Base-by-base conservation (phyloP, 331 rosid species). In the Malus hybrid region DNA sequence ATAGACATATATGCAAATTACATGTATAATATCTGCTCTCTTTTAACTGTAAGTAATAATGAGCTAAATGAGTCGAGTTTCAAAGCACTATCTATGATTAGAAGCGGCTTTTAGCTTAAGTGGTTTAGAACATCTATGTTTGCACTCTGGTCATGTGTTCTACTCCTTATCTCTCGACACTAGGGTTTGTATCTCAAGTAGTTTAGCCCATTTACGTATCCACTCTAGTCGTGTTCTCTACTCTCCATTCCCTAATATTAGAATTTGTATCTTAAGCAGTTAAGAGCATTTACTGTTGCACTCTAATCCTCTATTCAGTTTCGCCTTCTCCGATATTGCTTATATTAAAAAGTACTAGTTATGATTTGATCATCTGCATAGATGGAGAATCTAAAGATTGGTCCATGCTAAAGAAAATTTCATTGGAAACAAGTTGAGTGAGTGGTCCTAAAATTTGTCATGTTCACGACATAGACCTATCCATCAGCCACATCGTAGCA, bases 1-100 rank as follows among this genome's bases (percentile, higher is more conserved):
- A 65, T 75, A 79, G 72, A 60, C 52, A 10, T 39, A 42, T 82
- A 75, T 34, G 62, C 32, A 70, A 60, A 62, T 67, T 80, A 78
- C 48, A 80, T 54, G 82, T 71, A 65, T 59, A 62, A 74, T 31
- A n/a, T 77, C 39, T 27, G 64, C 75, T 70, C 73, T 56, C 54
- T 69, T 77, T 59, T 14, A 20, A 65, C 28, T 73, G 69, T 73
- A 66, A 73, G 83, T 76, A 81, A n/a, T 63, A 44, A 32, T 22
- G 55, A 55, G 48, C 39, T 60, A 20, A 73, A 73, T 61, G 77
- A 24, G 62, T 14, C 10, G 11, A 16, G 39, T 27, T 62, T 11
- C 6, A 62, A 28, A 6, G 52, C 13, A 72, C 34, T 1, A 33
- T 9, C 34, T 20, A 20, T 56, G 10, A 33, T 19, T 5, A 4